Conservation (phyloP, 768 basidiomycete species). For the Phaffia tasmanica region DNA sequence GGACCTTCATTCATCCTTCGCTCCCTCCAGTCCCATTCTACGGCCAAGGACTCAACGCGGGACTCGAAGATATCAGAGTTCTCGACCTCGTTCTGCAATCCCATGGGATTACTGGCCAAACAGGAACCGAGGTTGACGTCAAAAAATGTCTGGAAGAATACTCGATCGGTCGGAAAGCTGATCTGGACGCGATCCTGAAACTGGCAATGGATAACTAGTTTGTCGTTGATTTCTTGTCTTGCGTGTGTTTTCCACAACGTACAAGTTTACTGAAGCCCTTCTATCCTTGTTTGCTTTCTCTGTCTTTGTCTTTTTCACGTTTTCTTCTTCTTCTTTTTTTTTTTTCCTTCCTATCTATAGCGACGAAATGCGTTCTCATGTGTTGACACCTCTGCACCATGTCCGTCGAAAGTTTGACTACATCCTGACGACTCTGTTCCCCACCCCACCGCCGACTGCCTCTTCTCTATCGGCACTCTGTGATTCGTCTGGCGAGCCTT, state of each 20-base stretch:
- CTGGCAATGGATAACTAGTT: constrained; percentile 96
- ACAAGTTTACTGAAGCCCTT: neutral
- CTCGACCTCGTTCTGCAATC: constrained; percentile 62
- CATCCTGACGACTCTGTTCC: constrained; percentile 39
- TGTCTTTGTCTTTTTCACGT: neutral
- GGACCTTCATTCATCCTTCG: neutral
- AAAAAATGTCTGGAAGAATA: constrained; percentile 62
- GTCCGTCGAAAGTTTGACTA: constrained; percentile 72
- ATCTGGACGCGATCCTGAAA: constrained; percentile 79
- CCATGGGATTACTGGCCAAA: constrained; percentile 52
- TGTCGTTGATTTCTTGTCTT: constrained; percentile 39
- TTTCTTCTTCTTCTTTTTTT: neutral
- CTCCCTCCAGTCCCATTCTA: constrained; percentile 31
- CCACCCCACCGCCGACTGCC: constrained; percentile 29
- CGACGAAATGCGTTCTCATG: constrained; percentile 86
- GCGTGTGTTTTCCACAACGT: neutral
- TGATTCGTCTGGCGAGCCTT: constrained; percentile 41
- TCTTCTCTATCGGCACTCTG: constrained; percentile 13
- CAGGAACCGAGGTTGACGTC: constrained; percentile 27
- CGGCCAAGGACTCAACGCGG: constrained; percentile 91
- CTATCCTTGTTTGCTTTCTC: neutral
- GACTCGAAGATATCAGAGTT: constrained; percentile 90
- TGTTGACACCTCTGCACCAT: constrained; percentile 66
- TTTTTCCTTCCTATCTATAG: constrained; percentile 41
- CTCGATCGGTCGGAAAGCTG: constrained; percentile 68